Evolutionary conservation across 148 eudicot species (phyloP).

Genomic region (Polygonum aviculare): DNA sequence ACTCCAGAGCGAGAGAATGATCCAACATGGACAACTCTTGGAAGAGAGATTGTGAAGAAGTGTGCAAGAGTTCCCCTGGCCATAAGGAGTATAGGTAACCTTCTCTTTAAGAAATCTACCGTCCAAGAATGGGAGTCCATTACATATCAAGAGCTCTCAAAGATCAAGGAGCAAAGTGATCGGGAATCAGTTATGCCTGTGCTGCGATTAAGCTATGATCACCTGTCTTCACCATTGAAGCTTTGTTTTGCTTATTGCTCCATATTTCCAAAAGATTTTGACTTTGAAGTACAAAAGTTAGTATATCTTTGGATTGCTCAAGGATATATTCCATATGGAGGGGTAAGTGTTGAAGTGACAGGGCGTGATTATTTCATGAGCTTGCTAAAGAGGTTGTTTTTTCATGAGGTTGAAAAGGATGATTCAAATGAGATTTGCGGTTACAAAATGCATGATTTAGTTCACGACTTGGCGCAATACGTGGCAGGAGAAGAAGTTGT

Average conservation of each 20-base stretch:
- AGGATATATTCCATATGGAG: constrained; percentile 10
- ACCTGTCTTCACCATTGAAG: constrained; percentile 22
- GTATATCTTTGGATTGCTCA: constrained; percentile 31
- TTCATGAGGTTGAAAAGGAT: constrained; percentile 20
- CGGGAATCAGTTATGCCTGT: neutral
- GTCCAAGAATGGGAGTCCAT: constrained; percentile 18
- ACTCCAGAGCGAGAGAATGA: neutral
- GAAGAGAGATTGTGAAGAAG: constrained; percentile 21
- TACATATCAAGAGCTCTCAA: constrained; percentile 3
- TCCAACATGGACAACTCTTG: constrained; percentile 8
- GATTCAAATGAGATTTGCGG: neutral
- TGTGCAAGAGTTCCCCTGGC: constrained; percentile 23
- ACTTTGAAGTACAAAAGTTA: neutral
- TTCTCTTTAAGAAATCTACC: constrained; percentile 9
- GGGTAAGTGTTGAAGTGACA: neutral
- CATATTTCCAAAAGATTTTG: constrained; percentile 26
- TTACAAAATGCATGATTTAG: constrained; percentile 33
- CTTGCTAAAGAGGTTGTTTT: constrained; percentile 22
- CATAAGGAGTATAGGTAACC: constrained; percentile 15
- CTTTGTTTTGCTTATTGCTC: constrained; percentile 39
- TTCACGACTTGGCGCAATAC: constrained; percentile 35
- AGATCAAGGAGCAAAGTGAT: neutral
- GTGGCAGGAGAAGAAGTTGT: constrained; percentile 17
- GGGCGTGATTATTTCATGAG: constrained; percentile 16
- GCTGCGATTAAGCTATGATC: constrained; percentile 26